Evolutionary conservation across 257 asterid genomes (phyloP).

Genomic region (Catharanthus roseus): DNA sequence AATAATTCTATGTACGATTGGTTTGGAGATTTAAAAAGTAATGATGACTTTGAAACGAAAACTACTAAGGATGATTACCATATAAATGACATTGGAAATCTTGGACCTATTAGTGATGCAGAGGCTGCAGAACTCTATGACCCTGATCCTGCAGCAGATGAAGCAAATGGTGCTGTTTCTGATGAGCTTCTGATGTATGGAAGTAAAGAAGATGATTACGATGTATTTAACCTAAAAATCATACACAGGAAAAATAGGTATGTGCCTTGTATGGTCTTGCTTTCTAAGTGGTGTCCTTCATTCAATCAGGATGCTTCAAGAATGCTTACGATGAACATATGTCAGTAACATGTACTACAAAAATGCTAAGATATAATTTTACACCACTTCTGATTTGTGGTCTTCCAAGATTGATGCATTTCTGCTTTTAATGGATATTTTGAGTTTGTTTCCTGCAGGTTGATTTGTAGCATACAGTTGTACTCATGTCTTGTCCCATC

Average conservation of each 20-base stretch:
- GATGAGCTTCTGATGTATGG: constrained; percentile 54
- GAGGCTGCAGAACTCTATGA: constrained; percentile 26
- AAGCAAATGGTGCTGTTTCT: constrained; percentile 31
- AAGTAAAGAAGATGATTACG: constrained; percentile 57
- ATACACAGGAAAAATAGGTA: constrained; percentile 89
- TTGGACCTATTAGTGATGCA: constrained; percentile 24
- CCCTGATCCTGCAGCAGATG: constrained; percentile 39
- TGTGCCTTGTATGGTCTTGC: constrained; percentile 12
- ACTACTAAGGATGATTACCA: constrained; percentile 20
- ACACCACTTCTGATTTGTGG: background rate
- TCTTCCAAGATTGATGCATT: background rate
- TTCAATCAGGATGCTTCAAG: constrained; percentile 3
- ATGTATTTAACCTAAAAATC: constrained; percentile 59
- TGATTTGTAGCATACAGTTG: constrained; percentile 44
- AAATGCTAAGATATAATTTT: background rate
- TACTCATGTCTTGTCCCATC: constrained; percentile 48
- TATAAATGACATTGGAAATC: constrained; percentile 12
- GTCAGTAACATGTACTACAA: background rate
- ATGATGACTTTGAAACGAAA: constrained; percentile 21
- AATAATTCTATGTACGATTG: constrained; percentile 22
- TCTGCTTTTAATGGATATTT: constrained; percentile 18
- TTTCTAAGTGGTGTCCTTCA: background rate
- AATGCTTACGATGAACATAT: background rate
- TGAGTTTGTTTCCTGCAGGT: constrained; percentile 29
- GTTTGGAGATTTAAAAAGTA: constrained; percentile 27